Percentiles rank a stretch among this genome's conserved stretches.
Conservation (phyloP, 2,329 filamentous ascomycete species). For the Trichophyton mentagrophytes region DNA sequence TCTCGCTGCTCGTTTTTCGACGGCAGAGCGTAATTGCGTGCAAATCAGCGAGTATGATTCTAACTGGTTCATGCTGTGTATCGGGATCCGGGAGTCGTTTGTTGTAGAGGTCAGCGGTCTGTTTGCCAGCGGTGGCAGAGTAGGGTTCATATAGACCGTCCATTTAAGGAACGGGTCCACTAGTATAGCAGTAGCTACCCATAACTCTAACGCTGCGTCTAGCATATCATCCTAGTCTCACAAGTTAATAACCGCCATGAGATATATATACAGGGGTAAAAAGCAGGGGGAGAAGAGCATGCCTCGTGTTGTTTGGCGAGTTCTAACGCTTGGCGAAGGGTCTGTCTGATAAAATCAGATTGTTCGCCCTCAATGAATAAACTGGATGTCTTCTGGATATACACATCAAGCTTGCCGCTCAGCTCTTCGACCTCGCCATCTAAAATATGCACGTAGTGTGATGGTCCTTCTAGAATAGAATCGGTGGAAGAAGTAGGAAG, state of each 20-base stretch:
- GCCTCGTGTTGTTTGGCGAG: constrained; percentile 29
- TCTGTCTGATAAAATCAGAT: constrained; percentile 40
- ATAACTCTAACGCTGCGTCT: constrained; percentile 42
- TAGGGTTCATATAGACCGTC: constrained; percentile 39
- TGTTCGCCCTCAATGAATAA: constrained; percentile 38
- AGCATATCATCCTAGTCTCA: constrained; percentile 34
- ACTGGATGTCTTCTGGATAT: constrained; percentile 38
- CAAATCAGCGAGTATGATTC: constrained; percentile 40
- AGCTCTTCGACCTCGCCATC: constrained; percentile 40
- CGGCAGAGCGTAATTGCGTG: constrained; percentile 42
- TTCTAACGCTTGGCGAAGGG: constrained; percentile 31
- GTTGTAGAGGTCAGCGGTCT: constrained; percentile 27
- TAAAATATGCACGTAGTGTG: constrained; percentile 36
- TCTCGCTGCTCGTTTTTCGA: constrained; percentile 42
- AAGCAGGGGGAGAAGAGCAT: not conserved
- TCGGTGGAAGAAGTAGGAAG: constrained; percentile 26
- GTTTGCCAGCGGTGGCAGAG: constrained; percentile 25
- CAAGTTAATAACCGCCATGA: not conserved
- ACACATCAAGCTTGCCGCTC: constrained; percentile 40
- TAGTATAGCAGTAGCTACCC: constrained; percentile 44
- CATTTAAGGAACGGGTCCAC: constrained; percentile 37
- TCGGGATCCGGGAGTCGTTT: constrained; percentile 30
- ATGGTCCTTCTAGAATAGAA: constrained; percentile 19
- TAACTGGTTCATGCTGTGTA: constrained; percentile 28
- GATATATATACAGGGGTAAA: not conserved